Percentiles rank a stretch among this genome's conserved stretches.
phyloP scores from a whole-genome alignment of 768 basidiomycete species.

The Pisolithus orientalis region DNA sequence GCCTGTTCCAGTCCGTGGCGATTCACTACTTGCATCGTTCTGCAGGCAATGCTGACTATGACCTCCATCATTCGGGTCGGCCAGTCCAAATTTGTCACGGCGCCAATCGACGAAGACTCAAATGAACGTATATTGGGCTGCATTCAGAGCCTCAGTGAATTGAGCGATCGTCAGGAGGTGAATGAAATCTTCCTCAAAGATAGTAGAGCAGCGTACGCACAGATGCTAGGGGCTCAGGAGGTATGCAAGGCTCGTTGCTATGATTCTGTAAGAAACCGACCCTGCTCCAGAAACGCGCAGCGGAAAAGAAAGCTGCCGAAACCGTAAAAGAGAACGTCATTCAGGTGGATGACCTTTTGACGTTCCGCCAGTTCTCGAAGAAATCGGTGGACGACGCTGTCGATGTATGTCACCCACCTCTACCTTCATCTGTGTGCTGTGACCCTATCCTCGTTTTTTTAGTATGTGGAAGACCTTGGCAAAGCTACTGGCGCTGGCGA shows the following conservation, averaged over 20 bases:
- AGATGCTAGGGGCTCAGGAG: constrained; percentile 96
- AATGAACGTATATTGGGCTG: constrained; percentile 95
- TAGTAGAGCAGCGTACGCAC: constrained; percentile 86
- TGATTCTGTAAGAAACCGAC: neutral
- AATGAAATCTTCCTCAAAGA: constrained; percentile 77
- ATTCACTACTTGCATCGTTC: neutral
- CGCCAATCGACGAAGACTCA: constrained; percentile 97
- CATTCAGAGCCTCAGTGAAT: constrained; percentile 85
- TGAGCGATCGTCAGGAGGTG: constrained; percentile 51
- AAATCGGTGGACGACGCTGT: constrained; percentile 77
- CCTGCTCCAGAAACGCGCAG: constrained; percentile 66
- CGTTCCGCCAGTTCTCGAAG: constrained; percentile 93
- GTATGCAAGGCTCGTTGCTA: constrained; percentile 30
- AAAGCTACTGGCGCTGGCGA: constrained; percentile 85
- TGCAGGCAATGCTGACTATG: constrained; percentile 94
- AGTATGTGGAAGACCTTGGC: constrained; percentile 88
- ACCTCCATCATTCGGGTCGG: constrained; percentile 94
- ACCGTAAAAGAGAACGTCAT: constrained; percentile 56
- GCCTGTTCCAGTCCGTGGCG: neutral
- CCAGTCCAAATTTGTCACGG: constrained; percentile 90
- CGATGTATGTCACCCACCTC: constrained; percentile 40
- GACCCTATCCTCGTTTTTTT: neutral
- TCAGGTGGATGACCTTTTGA: constrained; percentile 89
- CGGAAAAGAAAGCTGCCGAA: constrained; percentile 86
- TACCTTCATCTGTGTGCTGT: neutral